These are phyloP conservation scores for Ceratonia siliqua DNA, from an alignment of 306 rosid species.

Conservation along the genomic window DNA sequence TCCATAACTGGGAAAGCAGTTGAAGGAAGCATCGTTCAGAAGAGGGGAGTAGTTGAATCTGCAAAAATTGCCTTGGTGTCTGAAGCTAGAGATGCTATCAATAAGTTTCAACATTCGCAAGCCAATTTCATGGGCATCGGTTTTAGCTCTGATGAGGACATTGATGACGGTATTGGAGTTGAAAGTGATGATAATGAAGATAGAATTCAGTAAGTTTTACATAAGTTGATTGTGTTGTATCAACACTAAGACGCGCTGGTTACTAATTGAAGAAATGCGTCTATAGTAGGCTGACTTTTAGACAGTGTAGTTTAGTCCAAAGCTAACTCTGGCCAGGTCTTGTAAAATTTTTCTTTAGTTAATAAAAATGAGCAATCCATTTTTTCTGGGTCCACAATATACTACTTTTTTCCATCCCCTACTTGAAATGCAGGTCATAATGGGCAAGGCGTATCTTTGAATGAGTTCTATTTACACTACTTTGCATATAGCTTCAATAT, in stretches of 20 bases:
- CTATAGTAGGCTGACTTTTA: conserved; percentile 30
- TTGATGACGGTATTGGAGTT: conserved; percentile 34
- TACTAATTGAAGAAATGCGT: conserved; percentile 6
- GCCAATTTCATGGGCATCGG: conserved; percentile 27
- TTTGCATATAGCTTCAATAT: background rate
- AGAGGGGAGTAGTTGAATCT: conserved; percentile 49
- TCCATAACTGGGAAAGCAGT: conserved; percentile 8
- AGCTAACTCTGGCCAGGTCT: background rate
- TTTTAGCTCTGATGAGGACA: conserved; percentile 45
- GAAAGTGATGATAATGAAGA: conserved; percentile 32
- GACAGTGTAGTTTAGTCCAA: background rate
- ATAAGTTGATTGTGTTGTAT: conserved; percentile 2
- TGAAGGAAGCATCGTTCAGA: conserved; percentile 37
- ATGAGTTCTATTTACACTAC: background rate
- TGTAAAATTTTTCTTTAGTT: conserved; percentile 11
- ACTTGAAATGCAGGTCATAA: too few relatives aligned
- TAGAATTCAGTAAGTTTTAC: conserved; percentile 39
- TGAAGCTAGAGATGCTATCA: conserved; percentile 77
- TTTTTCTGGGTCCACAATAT: conserved; percentile 8
- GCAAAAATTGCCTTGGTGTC: conserved; percentile 73
- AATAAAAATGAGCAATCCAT: conserved; percentile 7
- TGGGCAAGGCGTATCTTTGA: too few relatives aligned
- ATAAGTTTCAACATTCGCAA: conserved; percentile 49
- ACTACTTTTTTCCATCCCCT: too few relatives aligned
- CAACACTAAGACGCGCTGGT: background rate